Evolutionary conservation across 179 eudicot species (phyloP).

Genomic region (Camellia oleifera): DNA sequence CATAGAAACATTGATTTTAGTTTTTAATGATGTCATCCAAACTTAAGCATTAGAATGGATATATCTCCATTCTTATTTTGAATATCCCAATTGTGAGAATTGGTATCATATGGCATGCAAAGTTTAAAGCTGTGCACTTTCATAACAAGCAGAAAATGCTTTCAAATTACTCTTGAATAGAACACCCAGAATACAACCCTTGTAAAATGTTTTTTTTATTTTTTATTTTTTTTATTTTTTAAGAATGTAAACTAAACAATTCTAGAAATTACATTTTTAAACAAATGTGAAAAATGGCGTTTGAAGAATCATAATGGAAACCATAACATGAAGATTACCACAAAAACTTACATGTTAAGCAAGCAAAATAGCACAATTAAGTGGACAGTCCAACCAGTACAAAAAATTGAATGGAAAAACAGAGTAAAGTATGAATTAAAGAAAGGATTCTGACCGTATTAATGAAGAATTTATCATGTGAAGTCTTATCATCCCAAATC

Average conservation of each 20-base stretch:
- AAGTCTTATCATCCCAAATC: constrained; percentile 99
- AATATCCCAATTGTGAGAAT: too few species aligned
- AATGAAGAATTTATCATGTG: constrained; percentile 63
- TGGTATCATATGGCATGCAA: too few species aligned
- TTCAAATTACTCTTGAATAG: too few species aligned
- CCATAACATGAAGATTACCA: neutral
- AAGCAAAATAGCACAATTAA: neutral
- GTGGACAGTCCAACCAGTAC: neutral
- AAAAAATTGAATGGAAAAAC: neutral
- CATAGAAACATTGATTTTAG: too few species aligned
- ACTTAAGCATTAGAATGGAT: too few species aligned
- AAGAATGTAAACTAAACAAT: neutral
- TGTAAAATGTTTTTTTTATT: too few species aligned
- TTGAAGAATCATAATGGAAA: neutral
- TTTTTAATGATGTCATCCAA: too few species aligned
- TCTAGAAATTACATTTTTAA: neutral
- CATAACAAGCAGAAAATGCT: too few species aligned
- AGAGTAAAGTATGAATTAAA: neutral
- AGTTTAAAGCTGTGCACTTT: too few species aligned
- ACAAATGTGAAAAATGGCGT: neutral
- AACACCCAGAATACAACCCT: too few species aligned
- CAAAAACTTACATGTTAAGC: neutral
- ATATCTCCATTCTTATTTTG: too few species aligned
- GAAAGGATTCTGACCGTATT: constrained; percentile 44
- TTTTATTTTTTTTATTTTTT: too few species aligned